Evolutionary conservation across 2,329 filamentous ascomycete species (phyloP).

Genomic region (Didymella glomerata): DNA sequence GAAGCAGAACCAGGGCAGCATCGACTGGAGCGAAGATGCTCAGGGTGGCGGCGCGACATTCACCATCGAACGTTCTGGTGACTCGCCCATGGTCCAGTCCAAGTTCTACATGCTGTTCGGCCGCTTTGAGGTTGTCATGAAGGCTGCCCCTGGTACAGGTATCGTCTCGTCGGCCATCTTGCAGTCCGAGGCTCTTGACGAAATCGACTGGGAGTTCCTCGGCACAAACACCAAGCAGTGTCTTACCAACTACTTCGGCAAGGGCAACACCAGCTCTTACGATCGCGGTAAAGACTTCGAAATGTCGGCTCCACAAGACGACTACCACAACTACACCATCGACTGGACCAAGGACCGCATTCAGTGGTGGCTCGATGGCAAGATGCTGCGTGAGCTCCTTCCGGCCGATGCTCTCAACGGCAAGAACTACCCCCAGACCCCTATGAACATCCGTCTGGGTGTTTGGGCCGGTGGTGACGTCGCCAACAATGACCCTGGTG

Average conservation of each 20-base stretch:
- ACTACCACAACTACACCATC: constrained; percentile 58
- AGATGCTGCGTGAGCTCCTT: constrained; percentile 67
- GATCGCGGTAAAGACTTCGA: constrained; percentile 55
- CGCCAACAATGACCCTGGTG: constrained; percentile 49
- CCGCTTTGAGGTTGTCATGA: constrained; percentile 58
- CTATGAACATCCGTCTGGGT: constrained; percentile 75
- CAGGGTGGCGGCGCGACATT: constrained; percentile 70
- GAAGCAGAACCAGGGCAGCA: constrained; percentile 70
- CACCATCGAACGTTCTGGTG: constrained; percentile 72
- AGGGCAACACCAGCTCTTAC: constrained; percentile 62
- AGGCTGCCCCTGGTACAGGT: constrained; percentile 59
- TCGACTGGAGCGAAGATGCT: constrained; percentile 64
- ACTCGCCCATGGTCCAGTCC: constrained; percentile 80
- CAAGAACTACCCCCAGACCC: constrained; percentile 73
- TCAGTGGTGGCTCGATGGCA: constrained; percentile 71
- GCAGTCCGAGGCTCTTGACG: constrained; percentile 61
- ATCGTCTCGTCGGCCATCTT: constrained; percentile 61
- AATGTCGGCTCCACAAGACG: constrained; percentile 44
- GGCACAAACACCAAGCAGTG: constrained; percentile 52
- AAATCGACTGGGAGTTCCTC: constrained; percentile 62
- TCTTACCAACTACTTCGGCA: constrained; percentile 64
- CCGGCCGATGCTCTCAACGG: constrained; percentile 67
- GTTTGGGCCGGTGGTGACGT: constrained; percentile 70
- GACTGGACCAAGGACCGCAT: constrained; percentile 73
- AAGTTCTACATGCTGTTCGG: constrained; percentile 65